These are phyloP conservation scores for Podochytrium sp. DNA, from an alignment of 192 early-diverging fungal species.

Conservation along the genomic window DNA sequence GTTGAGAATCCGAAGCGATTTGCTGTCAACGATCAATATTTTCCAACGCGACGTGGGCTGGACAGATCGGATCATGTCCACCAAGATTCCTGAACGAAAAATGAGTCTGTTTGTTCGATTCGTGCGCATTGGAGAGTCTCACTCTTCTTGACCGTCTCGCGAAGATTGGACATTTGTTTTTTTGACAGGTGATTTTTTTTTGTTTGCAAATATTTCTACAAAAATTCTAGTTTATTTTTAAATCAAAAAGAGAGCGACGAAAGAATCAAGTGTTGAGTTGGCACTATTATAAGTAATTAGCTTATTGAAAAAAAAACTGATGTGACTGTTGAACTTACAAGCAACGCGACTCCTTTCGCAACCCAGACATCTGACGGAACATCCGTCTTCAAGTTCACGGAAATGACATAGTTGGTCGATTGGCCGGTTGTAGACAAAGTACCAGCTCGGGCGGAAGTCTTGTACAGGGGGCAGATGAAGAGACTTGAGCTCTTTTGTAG, in stretches of 20 bases:
- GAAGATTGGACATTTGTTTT: too few relatives aligned
- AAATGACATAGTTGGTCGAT: constrained; percentile 65
- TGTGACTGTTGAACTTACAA: constrained; percentile 33
- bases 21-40: constrained; percentile 79
- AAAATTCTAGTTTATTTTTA: too few relatives aligned
- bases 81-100: constrained; percentile 38
- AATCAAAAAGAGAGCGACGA: neutral
- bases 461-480: constrained; percentile 64
- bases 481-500: constrained; percentile 33
- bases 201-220: too few relatives aligned
- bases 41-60: constrained; percentile 80
- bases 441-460: constrained; percentile 64
- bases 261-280: constrained; percentile 33
- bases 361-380: constrained; percentile 61
- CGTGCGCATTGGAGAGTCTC: neutral
- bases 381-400: constrained; percentile 54
- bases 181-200: too few relatives aligned
- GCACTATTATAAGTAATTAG: constrained; percentile 13
- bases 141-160: constrained; percentile 14
- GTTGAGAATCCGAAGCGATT: constrained; percentile 71
- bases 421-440: constrained; percentile 69
- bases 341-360: constrained; percentile 59
- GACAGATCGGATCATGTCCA: constrained; percentile 78
- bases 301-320: neutral
- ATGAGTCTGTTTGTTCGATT: neutral